Conservation (phyloP, 805 yeast species). For the Ogataea angusta region DNA sequence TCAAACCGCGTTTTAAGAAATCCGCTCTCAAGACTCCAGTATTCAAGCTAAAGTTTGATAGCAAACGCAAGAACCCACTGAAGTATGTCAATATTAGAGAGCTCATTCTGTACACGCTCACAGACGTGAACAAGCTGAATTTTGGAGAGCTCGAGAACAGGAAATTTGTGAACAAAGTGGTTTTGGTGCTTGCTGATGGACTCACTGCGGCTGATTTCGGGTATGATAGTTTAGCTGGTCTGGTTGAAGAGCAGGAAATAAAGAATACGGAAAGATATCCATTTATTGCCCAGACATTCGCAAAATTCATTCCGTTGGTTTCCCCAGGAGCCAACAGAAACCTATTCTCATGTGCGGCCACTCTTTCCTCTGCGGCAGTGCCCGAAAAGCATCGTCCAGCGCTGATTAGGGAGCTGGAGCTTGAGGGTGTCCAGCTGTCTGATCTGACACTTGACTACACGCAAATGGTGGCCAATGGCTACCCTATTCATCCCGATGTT, state of each 20-base stretch:
- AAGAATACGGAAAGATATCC: conserved; percentile 21
- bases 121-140: conserved; percentile 41
- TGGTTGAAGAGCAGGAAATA: not conserved
- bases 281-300: conserved; percentile 40
- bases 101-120: conserved; percentile 40
- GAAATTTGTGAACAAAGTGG: conserved; percentile 47
- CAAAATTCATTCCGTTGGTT: conserved; percentile 43
- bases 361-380: conserved; percentile 54
- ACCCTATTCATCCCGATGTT: conserved; percentile 54
- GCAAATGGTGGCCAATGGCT: conserved; percentile 44
- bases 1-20: conserved; percentile 23
- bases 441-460: conserved; percentile 52
- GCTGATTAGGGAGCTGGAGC: conserved; percentile 33
- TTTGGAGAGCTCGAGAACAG: conserved; percentile 52
- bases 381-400: conserved; percentile 51
- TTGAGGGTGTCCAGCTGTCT: conserved; percentile 40
- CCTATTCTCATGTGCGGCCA: conserved; percentile 51
- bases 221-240: conserved; percentile 11
- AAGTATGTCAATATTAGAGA: conserved; percentile 40
- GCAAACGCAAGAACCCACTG: not conserved
- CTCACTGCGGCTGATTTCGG: conserved; percentile 47
- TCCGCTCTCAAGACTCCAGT: conserved; percentile 28
- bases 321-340: conserved; percentile 65
- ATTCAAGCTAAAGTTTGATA: conserved; percentile 11
- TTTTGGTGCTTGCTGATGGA: conserved; percentile 65